Evolutionary conservation across 371 early-diverging fungal genomes (phyloP), one percentile per base, ranked within the genome.

Genomic region (Mucor mucedo): DNA sequence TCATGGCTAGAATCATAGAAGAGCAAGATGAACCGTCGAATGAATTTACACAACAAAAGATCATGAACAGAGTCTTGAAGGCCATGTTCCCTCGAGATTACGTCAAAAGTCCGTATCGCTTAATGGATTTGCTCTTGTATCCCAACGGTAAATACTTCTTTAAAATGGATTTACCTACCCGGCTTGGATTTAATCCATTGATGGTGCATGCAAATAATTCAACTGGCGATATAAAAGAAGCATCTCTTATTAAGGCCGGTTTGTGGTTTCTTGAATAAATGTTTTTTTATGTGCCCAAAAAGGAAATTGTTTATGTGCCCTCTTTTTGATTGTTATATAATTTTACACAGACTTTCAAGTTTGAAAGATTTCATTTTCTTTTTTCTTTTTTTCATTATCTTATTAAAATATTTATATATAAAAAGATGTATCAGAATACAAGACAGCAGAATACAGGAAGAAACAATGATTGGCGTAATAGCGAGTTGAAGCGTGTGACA

Each of bases 201-300:
- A 81, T 81, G 5, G 76, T 78, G 4, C 82, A 81, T 69, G 76
- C 77, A 4, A 75, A 75, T 55, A 82, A 73, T 55, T 69, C 71
- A 45, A 62, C 66, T 62, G 87, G 84, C 16, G 84, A 84, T n/a
- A 79, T 80, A 16, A 87, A 87, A 72, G 84, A 79, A 64, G 58
- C 69, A 30, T 68, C 75, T 14, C 57, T 81, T 16, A 54, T 75
- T 48, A 62, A 66, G 40, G 73, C 73, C 55, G 68, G 66, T 33
- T 62, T 81, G 27, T 81, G 82, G 82, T 81, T 78, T 58, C 64
- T 78, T 44, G 60, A 69, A 64, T 4, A 47, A 47, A 47, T 50
- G 50, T 50, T 50, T 30, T 50, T 50, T 50, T 30, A 13, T 50
- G 27, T 50, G 28, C 50, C 32, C 50, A 50, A 50, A 50, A 50